Conservation (phyloP, 164 flowering plant genomes). For the Litsea cubeba region DNA sequence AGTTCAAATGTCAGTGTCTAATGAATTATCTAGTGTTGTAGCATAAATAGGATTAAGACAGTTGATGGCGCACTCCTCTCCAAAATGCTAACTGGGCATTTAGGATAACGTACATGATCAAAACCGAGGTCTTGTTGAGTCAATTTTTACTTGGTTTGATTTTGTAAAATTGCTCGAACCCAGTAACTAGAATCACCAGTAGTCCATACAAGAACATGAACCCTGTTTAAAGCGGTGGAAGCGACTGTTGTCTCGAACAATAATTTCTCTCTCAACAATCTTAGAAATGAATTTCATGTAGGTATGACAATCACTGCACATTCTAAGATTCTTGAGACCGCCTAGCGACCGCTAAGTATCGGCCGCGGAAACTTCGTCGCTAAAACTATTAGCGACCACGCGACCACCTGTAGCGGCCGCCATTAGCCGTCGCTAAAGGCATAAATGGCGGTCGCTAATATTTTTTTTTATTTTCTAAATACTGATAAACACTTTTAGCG, state of each 20-base stretch:
- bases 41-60: background rate
- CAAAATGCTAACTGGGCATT: background rate
- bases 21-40: background rate
- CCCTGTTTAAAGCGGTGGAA: slow-evolving; percentile 1
- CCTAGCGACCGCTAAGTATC: no score
- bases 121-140: background rate
- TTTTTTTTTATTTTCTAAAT: no score
- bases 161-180: background rate
- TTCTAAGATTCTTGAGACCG: slow-evolving; percentile 10
- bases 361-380: no score
- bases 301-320: slow-evolving; percentile 8
- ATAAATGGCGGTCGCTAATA: no score
- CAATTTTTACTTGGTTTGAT: background rate
- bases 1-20: background rate
- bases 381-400: no score
- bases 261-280: background rate
- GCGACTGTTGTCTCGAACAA: slow-evolving; percentile 6
- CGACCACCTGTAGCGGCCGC: no score
- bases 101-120: background rate
- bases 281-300: slow-evolving; percentile 3
- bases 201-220: slow-evolving; percentile 5
- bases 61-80: background rate
- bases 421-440: no score
- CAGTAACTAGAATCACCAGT: background rate
- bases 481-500: no score